Evolutionary conservation across 805 yeast species (phyloP), one percentile per base, ranked within the genome.

Genomic region (Pichia californica): DNA sequence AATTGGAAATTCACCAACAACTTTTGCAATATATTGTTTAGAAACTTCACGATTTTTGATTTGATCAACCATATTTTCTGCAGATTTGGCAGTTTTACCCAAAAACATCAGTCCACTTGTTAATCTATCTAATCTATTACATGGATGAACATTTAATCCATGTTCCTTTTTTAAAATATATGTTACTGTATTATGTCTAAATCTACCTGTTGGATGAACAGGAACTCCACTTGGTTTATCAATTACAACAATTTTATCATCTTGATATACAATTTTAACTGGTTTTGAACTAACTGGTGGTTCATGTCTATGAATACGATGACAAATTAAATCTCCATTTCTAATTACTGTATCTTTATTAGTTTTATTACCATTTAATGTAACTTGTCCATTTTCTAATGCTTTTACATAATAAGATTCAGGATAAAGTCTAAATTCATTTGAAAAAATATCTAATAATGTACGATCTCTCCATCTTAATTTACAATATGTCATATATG

Each of bases 201-300:
- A 79, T 50, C 89, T 66, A 0, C 98, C 99, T 0, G 96, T 83
- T 4, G 99, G 98, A 60, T 93, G 99, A 0, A 87, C 95, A 0
- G 99, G 97, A 3, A 93, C 73, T 0, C 99, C 97, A 4, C 93
- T 75, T 0, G 99, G 99, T 52, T 93, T 93, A 60, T 91, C 95
- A 19, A 93, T 81, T 3, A 85, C 94, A 5, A 93, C 69, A 19
- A 88, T 59, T 39, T 83, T 76, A 7, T 82, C 88, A 58, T 87
- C 81, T 55, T 88, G 86, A 57, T 71, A 73, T 0, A 89, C 83
- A 20, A 86, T 76, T 43, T 74, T 71, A 38, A 88, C 79, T 0
- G 75, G 73, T 62, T 68, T 30, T 42, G 83, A 63, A 7, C 74
- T 66, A 2, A 89, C 89, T 0, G 94, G 77, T 2, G 97, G 96